Percentiles rank a stretch among this genome's conserved stretches.
phyloP scores from a whole-genome alignment of 1,284 basidiomycete genomes.

The Irpex rosettiformis region DNA sequence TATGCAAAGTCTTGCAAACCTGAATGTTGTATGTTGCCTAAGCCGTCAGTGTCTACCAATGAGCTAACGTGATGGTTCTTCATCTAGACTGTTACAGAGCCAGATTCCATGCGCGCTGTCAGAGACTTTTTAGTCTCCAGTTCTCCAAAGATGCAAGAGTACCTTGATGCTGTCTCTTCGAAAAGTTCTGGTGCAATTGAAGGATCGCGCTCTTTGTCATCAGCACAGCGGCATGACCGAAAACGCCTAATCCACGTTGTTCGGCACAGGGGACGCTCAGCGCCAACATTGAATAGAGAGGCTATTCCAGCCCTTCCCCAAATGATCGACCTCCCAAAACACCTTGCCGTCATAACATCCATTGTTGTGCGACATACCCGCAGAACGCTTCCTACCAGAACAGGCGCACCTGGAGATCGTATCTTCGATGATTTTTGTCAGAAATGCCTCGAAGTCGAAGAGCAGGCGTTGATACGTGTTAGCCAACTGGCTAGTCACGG shows the following conservation, averaged over 20 bases:
- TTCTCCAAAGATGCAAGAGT: slow-evolving; percentile 67
- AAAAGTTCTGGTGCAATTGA: slow-evolving; percentile 37
- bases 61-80: not conserved
- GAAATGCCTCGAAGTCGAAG: slow-evolving; percentile 70
- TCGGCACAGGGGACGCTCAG: slow-evolving; percentile 46
- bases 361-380: slow-evolving; percentile 58
- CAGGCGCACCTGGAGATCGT: slow-evolving; percentile 17
- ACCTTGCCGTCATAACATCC: slow-evolving; percentile 71
- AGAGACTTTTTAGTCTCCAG: slow-evolving; percentile 62
- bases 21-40: slow-evolving; percentile 55
- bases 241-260: slow-evolving; percentile 48
- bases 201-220: slow-evolving; percentile 43
- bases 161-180: slow-evolving; percentile 67
- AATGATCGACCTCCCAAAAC: slow-evolving; percentile 66
- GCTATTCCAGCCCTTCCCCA: slow-evolving; percentile 67
- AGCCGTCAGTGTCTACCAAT: not conserved
- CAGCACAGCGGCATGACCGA: slow-evolving; percentile 38
- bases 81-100: slow-evolving; percentile 58
- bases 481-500: slow-evolving; percentile 45
- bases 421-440: slow-evolving; percentile 26
- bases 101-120: slow-evolving; percentile 69
- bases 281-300: slow-evolving; percentile 60
- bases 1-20: slow-evolving; percentile 75
- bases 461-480: slow-evolving; percentile 60
- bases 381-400: slow-evolving; percentile 22